These are phyloP conservation scores for Penicillium sp. DNA, from an alignment of 2,329 filamentous ascomycete genomes.

Conservation along the genomic window DNA sequence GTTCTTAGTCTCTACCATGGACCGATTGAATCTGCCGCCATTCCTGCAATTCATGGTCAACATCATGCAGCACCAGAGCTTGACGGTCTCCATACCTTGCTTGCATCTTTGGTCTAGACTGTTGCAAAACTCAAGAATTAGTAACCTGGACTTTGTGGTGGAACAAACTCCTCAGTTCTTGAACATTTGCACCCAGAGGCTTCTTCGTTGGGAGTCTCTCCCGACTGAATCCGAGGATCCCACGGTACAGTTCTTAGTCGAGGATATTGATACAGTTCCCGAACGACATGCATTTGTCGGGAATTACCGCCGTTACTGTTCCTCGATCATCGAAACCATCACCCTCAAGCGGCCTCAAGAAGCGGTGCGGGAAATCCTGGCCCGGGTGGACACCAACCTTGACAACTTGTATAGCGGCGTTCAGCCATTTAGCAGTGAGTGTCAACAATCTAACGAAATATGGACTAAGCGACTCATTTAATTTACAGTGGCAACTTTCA, in stretches of 20 bases:
- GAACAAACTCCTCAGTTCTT: slow-evolving; percentile 70
- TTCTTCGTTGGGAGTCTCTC: slow-evolving; percentile 83
- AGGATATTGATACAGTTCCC: slow-evolving; percentile 92
- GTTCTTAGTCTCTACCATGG: slow-evolving; percentile 56
- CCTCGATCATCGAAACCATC: slow-evolving; percentile 80
- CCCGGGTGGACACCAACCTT: slow-evolving; percentile 70
- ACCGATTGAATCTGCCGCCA: slow-evolving; percentile 63
- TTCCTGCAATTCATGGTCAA: slow-evolving; percentile 77
- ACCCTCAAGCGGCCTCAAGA: slow-evolving; percentile 78
- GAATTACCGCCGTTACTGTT: slow-evolving; percentile 90
- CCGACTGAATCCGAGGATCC: slow-evolving; percentile 78
- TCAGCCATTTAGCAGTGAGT: slow-evolving; percentile 63
- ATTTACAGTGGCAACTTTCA: slow-evolving; percentile 35
- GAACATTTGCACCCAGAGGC: slow-evolving; percentile 75
- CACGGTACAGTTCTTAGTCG: slow-evolving; percentile 76
- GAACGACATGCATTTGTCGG: slow-evolving; percentile 93
- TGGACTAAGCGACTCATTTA: background rate
- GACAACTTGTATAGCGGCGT: slow-evolving; percentile 71
- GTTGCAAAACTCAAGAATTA: slow-evolving; percentile 68
- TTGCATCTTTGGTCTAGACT: slow-evolving; percentile 86
- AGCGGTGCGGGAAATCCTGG: slow-evolving; percentile 83
- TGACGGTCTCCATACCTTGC: slow-evolving; percentile 89
- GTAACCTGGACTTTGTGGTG: slow-evolving; percentile 56
- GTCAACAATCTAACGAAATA: background rate
- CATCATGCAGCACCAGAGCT: slow-evolving; percentile 78